These are phyloP conservation scores for Dendrobium chrysotoxum DNA, from an alignment of 106 monocot genomes.

Conservation along the genomic window DNA sequence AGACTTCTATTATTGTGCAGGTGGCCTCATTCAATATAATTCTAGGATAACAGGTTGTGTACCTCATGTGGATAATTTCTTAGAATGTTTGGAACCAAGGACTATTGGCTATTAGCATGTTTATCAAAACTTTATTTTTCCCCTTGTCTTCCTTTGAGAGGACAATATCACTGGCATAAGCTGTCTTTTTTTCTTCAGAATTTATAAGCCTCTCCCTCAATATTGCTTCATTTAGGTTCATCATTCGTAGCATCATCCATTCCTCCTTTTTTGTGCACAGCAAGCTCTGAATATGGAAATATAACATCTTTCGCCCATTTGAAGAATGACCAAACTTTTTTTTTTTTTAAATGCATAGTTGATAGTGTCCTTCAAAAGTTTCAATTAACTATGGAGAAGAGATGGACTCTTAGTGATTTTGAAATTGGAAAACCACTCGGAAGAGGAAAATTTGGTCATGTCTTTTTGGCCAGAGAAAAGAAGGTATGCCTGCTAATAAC, in stretches of 20 bases:
- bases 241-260: too few species aligned
- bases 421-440: conserved; percentile 95
- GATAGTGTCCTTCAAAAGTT: conserved; percentile 32
- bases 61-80: neutral
- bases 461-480: conserved; percentile 93
- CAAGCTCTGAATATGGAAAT: too few species aligned
- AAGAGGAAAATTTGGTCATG: conserved; percentile 98
- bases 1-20: neutral
- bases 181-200: too few species aligned
- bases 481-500: conserved; percentile 29
- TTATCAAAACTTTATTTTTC: neutral
- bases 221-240: too few species aligned
- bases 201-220: too few species aligned
- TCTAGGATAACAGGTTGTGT: neutral
- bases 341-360: neutral
- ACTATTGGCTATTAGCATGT: neutral
- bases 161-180: too few species aligned
- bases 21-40: neutral
- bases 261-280: too few species aligned
- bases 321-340: neutral
- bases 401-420: conserved; percentile 84
- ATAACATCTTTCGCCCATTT: too few species aligned
- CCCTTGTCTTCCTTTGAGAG: too few species aligned
- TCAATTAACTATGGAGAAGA: conserved; percentile 37
- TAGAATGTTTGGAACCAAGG: neutral